Base-by-base conservation (phyloP, 352 stramenopile genomes). In the Pythium periplocum region DNA sequence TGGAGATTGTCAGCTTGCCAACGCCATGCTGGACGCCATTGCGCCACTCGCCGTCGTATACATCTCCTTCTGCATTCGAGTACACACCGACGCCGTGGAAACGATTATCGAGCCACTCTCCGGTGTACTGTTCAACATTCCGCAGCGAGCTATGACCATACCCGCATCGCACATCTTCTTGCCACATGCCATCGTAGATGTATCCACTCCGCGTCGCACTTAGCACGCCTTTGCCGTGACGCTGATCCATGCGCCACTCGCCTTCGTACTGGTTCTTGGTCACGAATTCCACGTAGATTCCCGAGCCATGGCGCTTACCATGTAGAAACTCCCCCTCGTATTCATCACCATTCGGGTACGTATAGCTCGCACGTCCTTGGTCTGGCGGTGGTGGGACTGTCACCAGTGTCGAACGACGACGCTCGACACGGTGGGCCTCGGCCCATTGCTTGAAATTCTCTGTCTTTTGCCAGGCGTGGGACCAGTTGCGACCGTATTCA, bases 101-200 rank as follows among this genome's bases (percentile, higher is more conserved):
- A 12, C 59, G 63, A 46, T 93, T 91, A 32, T 70, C 58, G 9
- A 55, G 53, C 80, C 80, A 93, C 46, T 84, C 52, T 30, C 77
- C 79, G 2, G 68, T 81, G 50, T 93, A 96, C 47, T 70, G 90
- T 55, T 90, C 81, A 6, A 77, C 72, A 48, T 78, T 78, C 42
- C 73, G 75, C 31, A 89, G 70, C 30, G 80, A 75, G 52, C 80
- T 93, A 38, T 91, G 71, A 8, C 86, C 86, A 2, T 70, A 66
- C 2, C 86, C 86, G 30, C 70, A 82, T 5, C 83, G 72, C 57
- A 88, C 72, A 38, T 96, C 76, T 45, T 83, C 35, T 6, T 64
- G 32, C 86, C 86, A 96, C 47, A 89, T 73, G 5, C 86, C 86
- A 37, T 90, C 76, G 51, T 94, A 96, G 50, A 88, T 78, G 40